These are phyloP conservation scores for Pichia sp. DNA, from an alignment of 1,139 yeast species.

Conservation along the genomic window DNA sequence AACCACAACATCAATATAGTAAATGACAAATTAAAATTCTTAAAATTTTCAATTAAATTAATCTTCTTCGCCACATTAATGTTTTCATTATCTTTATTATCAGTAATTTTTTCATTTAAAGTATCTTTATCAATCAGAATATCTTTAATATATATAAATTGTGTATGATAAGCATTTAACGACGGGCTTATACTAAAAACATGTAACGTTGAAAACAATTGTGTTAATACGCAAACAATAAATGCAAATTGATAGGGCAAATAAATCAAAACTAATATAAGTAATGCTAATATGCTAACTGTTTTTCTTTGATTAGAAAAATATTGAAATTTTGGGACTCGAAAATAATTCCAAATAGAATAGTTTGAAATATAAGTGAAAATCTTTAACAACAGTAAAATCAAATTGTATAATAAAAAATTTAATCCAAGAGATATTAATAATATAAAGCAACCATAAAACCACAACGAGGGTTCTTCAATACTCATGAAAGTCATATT, in stretches of 20 bases:
- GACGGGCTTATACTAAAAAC: slow-evolving; percentile 2
- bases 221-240: slow-evolving; percentile 51
- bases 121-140: background rate
- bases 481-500: slow-evolving; percentile 59
- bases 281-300: slow-evolving; percentile 34
- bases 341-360: slow-evolving; percentile 5
- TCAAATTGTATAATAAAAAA: slow-evolving; percentile 13
- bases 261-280: slow-evolving; percentile 46
- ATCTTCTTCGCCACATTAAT: slow-evolving; percentile 1
- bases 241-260: slow-evolving; percentile 79
- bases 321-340: slow-evolving; percentile 5
- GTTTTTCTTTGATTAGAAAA: slow-evolving; percentile 14
- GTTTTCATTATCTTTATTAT: background rate
- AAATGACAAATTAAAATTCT: slow-evolving; percentile 50
- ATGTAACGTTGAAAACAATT: slow-evolving; percentile 27
- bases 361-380: background rate
- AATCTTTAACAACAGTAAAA: slow-evolving; percentile 4
- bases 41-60: slow-evolving; percentile 24
- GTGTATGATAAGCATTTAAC: slow-evolving; percentile 11
- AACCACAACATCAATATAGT: slow-evolving; percentile 60
- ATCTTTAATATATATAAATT: background rate
- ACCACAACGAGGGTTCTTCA: slow-evolving; percentile 49
- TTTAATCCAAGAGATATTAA: slow-evolving; percentile 47
- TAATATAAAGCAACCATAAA: slow-evolving; percentile 54
- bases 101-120: background rate